phyloP scores from a whole-genome alignment of 352 stramenopile species.

The Phytophthora hybrid region DNA sequence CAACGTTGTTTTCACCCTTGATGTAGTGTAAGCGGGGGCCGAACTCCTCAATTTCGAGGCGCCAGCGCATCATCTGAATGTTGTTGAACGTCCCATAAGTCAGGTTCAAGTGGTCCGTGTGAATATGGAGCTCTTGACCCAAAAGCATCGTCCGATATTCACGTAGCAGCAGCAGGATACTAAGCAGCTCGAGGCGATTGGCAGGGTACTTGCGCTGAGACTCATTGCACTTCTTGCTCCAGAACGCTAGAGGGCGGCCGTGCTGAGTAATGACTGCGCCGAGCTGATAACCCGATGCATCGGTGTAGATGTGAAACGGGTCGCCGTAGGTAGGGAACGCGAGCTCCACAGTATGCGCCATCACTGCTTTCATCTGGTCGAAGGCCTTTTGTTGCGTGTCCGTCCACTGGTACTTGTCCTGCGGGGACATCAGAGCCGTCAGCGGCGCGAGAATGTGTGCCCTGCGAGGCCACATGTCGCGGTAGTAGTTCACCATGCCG shows the following conservation, averaged over 20 bases:
- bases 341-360: constrained; percentile 9
- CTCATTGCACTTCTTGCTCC: constrained; percentile 16
- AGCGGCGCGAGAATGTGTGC: constrained; percentile 4
- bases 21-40: constrained; percentile 8
- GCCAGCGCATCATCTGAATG: constrained; percentile 13
- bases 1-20: constrained; percentile 8
- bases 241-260: constrained; percentile 2
- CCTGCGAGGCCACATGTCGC: constrained; percentile 6
- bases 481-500: constrained; percentile 9
- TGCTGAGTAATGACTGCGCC: constrained; percentile 6
- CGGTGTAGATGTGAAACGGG: constrained; percentile 12
- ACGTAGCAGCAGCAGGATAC: constrained; percentile 6
- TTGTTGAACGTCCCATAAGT: constrained; percentile 16
- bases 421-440: constrained; percentile 1
- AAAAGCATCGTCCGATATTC: constrained; percentile 8
- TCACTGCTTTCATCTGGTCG: constrained; percentile 4
- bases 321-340: constrained; percentile 1
- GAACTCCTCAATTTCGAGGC: constrained; percentile 21
- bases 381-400: not conserved
- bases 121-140: constrained; percentile 13
- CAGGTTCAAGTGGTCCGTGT: constrained; percentile 22
- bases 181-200: constrained; percentile 3
- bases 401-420: not conserved
- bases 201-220: constrained; percentile 6
- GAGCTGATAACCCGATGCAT: constrained; percentile 1